These are phyloP conservation scores for Hyaloperonospora arabidopsidis DNA, from an alignment of 352 stramenopile genomes.

Conservation along the genomic window DNA sequence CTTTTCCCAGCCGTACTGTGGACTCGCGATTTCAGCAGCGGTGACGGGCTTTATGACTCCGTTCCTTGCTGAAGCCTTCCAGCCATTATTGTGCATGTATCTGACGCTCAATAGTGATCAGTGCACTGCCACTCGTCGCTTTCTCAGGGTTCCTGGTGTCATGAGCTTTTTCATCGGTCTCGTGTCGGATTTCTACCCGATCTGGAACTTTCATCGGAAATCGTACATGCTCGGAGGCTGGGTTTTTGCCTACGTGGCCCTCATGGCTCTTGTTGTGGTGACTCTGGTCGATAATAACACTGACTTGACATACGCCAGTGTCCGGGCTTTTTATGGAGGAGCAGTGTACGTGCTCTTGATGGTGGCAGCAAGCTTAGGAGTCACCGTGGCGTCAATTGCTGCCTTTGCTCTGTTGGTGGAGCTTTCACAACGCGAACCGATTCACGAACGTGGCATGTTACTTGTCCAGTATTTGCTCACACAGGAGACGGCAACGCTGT, in stretches of 20 bases:
- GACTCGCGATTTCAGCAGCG: conserved; percentile 47
- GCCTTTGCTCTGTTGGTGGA: conserved; percentile 64
- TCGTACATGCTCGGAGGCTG: conserved; percentile 70
- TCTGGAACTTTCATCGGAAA: conserved; percentile 69
- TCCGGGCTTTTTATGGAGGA: conserved; percentile 46
- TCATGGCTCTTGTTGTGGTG: conserved; percentile 63
- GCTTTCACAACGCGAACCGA: conserved; percentile 66
- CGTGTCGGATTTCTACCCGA: conserved; percentile 72
- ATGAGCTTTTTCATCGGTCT: conserved; percentile 70
- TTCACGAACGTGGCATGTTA: conserved; percentile 59
- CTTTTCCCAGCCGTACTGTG: conserved; percentile 56
- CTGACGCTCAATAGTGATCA: conserved; percentile 43
- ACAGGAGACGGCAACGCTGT: conserved; percentile 37
- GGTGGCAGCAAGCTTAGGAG: conserved; percentile 54
- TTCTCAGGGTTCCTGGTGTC: conserved; percentile 48
- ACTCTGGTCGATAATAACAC: conserved; percentile 46
- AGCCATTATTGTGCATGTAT: conserved; percentile 56
- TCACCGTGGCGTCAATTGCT: conserved; percentile 50
- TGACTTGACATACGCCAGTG: conserved; percentile 30
- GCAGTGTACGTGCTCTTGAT: conserved; percentile 66
- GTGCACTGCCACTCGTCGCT: conserved; percentile 38
- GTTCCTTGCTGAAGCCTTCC: conserved; percentile 53
- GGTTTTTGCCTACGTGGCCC: conserved; percentile 57
- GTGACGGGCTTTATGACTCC: conserved; percentile 58
- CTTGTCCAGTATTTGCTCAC: conserved; percentile 65